Percentiles rank a stretch among this genome's conserved stretches.
Conservation (phyloP, 805 yeast genomes). For the Limtongia smithiae region DNA sequence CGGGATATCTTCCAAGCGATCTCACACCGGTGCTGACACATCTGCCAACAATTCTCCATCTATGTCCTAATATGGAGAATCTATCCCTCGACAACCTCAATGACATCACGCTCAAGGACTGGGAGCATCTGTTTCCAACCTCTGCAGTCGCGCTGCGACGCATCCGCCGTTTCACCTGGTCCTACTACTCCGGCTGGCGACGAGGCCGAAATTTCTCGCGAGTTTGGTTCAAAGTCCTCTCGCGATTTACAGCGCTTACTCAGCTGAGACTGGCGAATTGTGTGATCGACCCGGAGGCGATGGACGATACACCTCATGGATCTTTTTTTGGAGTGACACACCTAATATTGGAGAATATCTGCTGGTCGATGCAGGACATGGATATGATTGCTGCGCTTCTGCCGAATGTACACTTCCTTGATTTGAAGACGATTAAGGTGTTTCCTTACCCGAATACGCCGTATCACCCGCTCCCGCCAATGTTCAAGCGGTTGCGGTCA, state of each 20-base stretch:
- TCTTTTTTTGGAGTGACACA: conserved; percentile 8
- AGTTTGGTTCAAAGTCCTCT: conserved; percentile 20
- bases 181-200: conserved; percentile 29
- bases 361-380: conserved; percentile 25
- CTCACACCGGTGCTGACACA: conserved; percentile 24
- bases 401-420: conserved; percentile 17
- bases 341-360: conserved; percentile 23
- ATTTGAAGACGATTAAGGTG: conserved; percentile 25
- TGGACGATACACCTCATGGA: conserved; percentile 3
- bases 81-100: conserved; percentile 25
- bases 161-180: conserved; percentile 18
- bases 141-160: conserved; percentile 18
- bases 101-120: conserved; percentile 20
- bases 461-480: conserved; percentile 25
- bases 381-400: conserved; percentile 18
- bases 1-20: conserved; percentile 28
- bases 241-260: conserved; percentile 14
- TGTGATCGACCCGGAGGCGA: conserved; percentile 18
- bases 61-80: conserved; percentile 25
- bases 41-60: conserved; percentile 26
- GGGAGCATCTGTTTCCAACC: conserved; percentile 27
- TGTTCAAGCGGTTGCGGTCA: conserved; percentile 16
- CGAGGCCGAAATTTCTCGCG: conserved; percentile 28
- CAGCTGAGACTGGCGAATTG: conserved; percentile 24
- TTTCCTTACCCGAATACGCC: conserved; percentile 22